A percentile compares a stretch with the other conserved stretches of the same genome.
Evolutionary conservation across 805 yeast genomes (phyloP).

Genomic region (Metschnikowia lunata): DNA sequence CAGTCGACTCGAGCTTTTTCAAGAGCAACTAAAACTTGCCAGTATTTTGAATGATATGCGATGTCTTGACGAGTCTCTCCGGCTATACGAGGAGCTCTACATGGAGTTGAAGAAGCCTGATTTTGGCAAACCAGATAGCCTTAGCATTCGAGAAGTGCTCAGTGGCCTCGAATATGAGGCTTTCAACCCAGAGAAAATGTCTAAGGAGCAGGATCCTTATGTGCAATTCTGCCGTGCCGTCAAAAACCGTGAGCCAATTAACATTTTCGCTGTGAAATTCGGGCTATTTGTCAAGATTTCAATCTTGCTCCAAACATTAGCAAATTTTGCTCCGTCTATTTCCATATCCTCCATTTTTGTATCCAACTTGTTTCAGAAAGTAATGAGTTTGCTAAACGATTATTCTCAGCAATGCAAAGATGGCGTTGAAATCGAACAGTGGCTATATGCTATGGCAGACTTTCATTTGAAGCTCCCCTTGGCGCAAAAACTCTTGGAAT

Average conservation of each 20-base stretch:
- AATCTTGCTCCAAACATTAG: slow-evolving; percentile 31
- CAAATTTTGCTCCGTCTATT: slow-evolving; percentile 31
- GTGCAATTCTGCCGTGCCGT: slow-evolving; percentile 6
- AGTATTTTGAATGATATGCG: slow-evolving; percentile 50
- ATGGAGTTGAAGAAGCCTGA: slow-evolving; percentile 17
- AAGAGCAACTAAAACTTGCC: slow-evolving; percentile 48
- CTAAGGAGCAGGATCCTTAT: slow-evolving; percentile 5
- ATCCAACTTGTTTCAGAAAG: slow-evolving; percentile 34
- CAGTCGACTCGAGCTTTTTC: slow-evolving; percentile 23
- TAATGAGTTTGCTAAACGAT: slow-evolving; percentile 40
- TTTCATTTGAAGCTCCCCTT: slow-evolving; percentile 31
- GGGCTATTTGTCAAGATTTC: slow-evolving; percentile 36
- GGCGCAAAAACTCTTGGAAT: slow-evolving; percentile 24
- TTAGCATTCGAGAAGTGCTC: not conserved
- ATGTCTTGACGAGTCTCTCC: slow-evolving; percentile 57
- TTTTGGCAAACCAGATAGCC: not conserved
- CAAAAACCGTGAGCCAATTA: slow-evolving; percentile 7
- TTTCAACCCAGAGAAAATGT: slow-evolving; percentile 9
- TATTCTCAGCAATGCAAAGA: slow-evolving; percentile 21
- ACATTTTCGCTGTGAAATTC: slow-evolving; percentile 8
- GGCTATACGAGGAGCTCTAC: slow-evolving; percentile 46
- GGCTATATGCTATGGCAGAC: slow-evolving; percentile 37
- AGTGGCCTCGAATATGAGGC: slow-evolving; percentile 1
- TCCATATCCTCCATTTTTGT: slow-evolving; percentile 41
- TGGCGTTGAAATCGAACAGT: slow-evolving; percentile 28